Base-by-base conservation (phyloP, 805 yeast species). In the Yamadazyma kitorensis region DNA sequence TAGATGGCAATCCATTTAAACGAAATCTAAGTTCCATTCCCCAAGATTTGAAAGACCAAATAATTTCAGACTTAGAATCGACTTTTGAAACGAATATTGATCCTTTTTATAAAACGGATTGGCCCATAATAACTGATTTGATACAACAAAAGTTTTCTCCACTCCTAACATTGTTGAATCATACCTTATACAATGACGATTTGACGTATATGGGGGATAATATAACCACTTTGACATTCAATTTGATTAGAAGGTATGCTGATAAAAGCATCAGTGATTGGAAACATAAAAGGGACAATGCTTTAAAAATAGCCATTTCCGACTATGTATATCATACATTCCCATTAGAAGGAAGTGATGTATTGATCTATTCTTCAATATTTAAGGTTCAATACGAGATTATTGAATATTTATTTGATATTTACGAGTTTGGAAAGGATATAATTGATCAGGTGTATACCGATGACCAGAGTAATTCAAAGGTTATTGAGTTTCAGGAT, bases 101-200 rank as follows among this genome's bases (percentile, higher is more conserved):
- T 35, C 73, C 77, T 4, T 54, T 51, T 24, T 24, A 47, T 5
- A 40, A 33, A 35, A 44, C 42, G 5, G 32, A 80, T 47, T 80
- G 86, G 86, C 78, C 72, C 45, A 39, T 54, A n/a, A 56, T 70
- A 3, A 69, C 80, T 0, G 66, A 64, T 30, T 64, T 57, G 21
- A 68, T 78, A n/a, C 68, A 63, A 5, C 55, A 55, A 18, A 78
- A 78, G 47, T 80, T 80, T 50, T 59, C 76, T 1, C 82, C 83
- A 8, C 53, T 69, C 24, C 45, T 79, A 16, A 43, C 57, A 25
- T 47, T 53, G 5, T 39, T 78, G 34, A 71, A 76, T 35, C 48
- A 55, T 10, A 60, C 74, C 1, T 54, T 70, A 11, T 10, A 17
- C 22, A 13, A 10, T 3, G 27, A 18, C 8, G 34, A 39, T 15